phyloP scores from a whole-genome alignment of 805 yeast genomes.

The Maudiozyma pseudohumilis region DNA sequence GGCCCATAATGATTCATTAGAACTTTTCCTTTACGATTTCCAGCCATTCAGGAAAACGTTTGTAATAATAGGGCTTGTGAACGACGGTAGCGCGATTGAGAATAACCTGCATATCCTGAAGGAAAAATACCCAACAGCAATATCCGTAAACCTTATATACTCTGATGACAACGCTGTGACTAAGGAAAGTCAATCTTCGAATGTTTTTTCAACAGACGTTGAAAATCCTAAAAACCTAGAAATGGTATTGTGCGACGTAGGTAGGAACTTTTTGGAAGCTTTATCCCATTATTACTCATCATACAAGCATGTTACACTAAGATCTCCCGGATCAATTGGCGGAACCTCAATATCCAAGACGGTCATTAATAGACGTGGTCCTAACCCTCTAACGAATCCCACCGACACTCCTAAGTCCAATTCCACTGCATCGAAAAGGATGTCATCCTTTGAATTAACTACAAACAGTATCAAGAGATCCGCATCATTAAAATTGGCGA shows the following conservation, averaged over 20 bases:
- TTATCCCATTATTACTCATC: conserved; percentile 64
- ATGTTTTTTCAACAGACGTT: conserved; percentile 8
- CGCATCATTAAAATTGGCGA: conserved; percentile 26
- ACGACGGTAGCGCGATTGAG: conserved; percentile 19
- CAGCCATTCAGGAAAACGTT: conserved; percentile 82
- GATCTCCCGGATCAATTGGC: conserved; percentile 67
- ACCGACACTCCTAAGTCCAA: conserved; percentile 4
- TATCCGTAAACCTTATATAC: conserved; percentile 25
- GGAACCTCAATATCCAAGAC: conserved; percentile 37
- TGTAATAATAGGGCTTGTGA: conserved; percentile 42
- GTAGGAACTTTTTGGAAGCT: conserved; percentile 50
- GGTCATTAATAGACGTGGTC: conserved; percentile 22
- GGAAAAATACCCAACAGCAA: conserved; percentile 22
- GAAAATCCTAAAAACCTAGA: conserved; percentile 33
- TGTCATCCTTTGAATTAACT: conserved; percentile 21
- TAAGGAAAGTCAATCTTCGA: conserved; percentile 2
- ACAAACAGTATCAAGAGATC: conserved; percentile 31
- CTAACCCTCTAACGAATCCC: conserved; percentile 2
- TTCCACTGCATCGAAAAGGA: conserved; percentile 8
- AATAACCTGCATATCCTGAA: conserved; percentile 32
- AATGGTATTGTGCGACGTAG: conserved; percentile 63
- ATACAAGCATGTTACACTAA: conserved; percentile 65
- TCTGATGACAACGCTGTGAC: conserved; percentile 2
- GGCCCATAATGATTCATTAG: conserved; percentile 38
- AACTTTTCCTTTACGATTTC: conserved; percentile 68